Base-by-base conservation (phyloP, 2,329 filamentous ascomycete genomes). In the Pseudogymnoascus sp. region DNA sequence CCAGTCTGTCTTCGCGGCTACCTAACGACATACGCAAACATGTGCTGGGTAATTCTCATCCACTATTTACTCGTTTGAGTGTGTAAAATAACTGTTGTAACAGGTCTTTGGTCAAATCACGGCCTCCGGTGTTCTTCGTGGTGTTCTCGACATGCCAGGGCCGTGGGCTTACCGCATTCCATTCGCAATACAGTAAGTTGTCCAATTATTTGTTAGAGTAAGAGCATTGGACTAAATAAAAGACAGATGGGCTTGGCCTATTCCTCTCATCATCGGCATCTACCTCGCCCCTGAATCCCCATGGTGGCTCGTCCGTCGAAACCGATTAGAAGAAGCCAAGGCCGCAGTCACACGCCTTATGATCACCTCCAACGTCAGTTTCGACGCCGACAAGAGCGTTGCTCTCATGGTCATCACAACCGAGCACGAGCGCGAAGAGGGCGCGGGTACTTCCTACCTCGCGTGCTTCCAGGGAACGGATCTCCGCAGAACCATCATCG, bases 251-350 rank as follows among this genome's bases (percentile, higher is more conserved):
- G 81, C 95, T 26, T 92, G 82, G 74, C 68, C 74, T 61, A 92
- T 94, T 86, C 81, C 95, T 2, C 77, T 94, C 68, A 77, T 91
- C 71, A 86, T 95, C 72, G 21, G 21, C 21, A 21, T 21, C 21
- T 21, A 21, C 21, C 21, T 79, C 31, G 75, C 76, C 0, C 78
- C 78, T 2, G 77, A 79, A 64, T 78, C 76, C 0, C 78, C 78
- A 0, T 80, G 77, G 77, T 78, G 76, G 75, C 70, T 78, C 24
- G 75, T 78, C 15, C 72, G 77, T 8, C 74, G 71, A 61, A 73
- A 74, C 4, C 72, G 72, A 9, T 71, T 74, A 0, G 71, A 75
- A 21, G 74, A 78, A 33, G 77, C 77, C 10, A 78, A 78, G 64
- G 62, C 21, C 21, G 21, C 21, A 3, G 21, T 21, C 21, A 21